phyloP scores from a whole-genome alignment of 2,329 filamentous ascomycete genomes.

The Nigrograna mackinnonii region DNA sequence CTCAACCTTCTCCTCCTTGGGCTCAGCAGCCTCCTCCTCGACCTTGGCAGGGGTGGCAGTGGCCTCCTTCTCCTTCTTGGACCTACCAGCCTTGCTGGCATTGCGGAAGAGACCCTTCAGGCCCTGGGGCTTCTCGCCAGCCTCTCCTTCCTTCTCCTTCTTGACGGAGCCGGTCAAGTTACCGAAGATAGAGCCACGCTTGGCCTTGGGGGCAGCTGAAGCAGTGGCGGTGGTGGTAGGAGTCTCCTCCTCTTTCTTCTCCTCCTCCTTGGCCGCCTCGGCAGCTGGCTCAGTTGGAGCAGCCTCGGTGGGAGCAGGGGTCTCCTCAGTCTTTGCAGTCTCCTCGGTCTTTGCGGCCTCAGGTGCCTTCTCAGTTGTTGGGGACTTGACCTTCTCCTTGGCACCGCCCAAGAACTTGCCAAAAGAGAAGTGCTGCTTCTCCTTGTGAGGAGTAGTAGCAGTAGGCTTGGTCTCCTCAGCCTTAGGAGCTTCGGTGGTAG shows the following conservation, averaged over 20 bases:
- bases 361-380: constrained; percentile 33
- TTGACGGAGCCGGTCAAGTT: constrained; percentile 69
- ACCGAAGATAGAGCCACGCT: constrained; percentile 84
- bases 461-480: constrained; percentile 29
- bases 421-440: constrained; percentile 57
- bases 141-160: constrained; percentile 54
- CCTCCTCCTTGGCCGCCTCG: constrained; percentile 51
- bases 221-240: constrained; percentile 46
- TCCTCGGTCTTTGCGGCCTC: constrained; percentile 43
- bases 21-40: constrained; percentile 35
- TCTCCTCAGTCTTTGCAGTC: constrained; percentile 37
- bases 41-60: constrained; percentile 36
- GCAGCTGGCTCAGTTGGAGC: constrained; percentile 26
- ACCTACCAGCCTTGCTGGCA: constrained; percentile 43
- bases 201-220: constrained; percentile 64
- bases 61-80: constrained; percentile 40
- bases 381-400: constrained; percentile 56
- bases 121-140: constrained; percentile 24
- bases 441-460: constrained; percentile 49
- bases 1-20: constrained; percentile 24
- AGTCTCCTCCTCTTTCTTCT: constrained; percentile 28
- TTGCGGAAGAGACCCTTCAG: constrained; percentile 41
- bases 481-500: constrained; percentile 26
- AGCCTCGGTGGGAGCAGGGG: constrained; percentile 18
- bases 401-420: constrained; percentile 51